Conservation (phyloP, 345 rosid genomes). For the Eucalyptus caleyi region DNA sequence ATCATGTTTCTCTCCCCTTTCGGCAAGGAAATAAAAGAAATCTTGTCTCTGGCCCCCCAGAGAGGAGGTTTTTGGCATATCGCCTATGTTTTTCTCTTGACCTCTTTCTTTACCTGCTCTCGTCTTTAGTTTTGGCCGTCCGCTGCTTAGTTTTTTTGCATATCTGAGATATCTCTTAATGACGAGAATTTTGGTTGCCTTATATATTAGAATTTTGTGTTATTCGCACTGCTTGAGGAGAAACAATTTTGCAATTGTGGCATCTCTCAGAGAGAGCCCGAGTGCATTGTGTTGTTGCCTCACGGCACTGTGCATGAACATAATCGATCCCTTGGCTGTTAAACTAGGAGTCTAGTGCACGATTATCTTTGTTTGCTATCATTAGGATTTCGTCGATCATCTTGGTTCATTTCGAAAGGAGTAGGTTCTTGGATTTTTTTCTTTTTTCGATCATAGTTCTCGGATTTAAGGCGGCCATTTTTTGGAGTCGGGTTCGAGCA, state of each 20-base stretch:
- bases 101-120: not conserved
- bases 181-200: not conserved
- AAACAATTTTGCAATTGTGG: not conserved
- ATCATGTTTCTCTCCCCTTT: not conserved
- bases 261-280: not conserved
- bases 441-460: not conserved
- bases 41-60: not conserved
- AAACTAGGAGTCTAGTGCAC: not conserved
- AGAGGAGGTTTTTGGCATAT: not conserved
- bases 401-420: not conserved
- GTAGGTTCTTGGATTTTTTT: not conserved
- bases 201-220: no score
- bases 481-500: not conserved
- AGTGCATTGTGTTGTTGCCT: not conserved
- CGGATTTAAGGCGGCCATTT: not conserved
- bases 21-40: conserved; percentile 27
- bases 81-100: not conserved
- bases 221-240: not conserved
- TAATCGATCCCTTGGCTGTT: not conserved
- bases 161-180: not conserved
- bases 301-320: not conserved
- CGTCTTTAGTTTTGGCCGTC: not conserved
- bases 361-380: not conserved
- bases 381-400: not conserved
- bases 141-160: not conserved